phyloP scores from a whole-genome alignment of 2,329 filamentous ascomycete species.

The Aspergillus fumigatiaffinis region DNA sequence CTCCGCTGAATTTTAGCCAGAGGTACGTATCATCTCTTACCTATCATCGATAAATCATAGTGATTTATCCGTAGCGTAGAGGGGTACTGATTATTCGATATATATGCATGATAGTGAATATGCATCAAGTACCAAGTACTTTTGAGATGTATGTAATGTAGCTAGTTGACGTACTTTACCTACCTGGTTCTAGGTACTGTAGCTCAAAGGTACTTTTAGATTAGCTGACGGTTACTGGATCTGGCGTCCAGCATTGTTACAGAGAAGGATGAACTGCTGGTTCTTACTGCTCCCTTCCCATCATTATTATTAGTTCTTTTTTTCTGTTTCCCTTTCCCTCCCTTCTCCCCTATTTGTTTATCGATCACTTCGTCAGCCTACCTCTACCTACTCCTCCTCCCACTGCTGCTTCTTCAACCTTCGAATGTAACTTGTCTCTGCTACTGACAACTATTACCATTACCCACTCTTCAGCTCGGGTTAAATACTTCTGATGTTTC shows the following conservation, averaged over 20 bases:
- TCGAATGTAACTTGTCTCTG: slow-evolving; percentile 15
- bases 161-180: not conserved
- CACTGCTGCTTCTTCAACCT: slow-evolving; percentile 15
- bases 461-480: not conserved
- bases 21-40: not conserved
- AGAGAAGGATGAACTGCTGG: not conserved
- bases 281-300: not conserved
- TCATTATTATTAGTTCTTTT: slow-evolving; percentile 3
- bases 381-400: not conserved
- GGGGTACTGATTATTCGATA: not conserved
- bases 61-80: not conserved
- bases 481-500: not conserved
- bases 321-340: slow-evolving; percentile 4
- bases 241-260: not conserved
- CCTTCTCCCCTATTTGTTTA: slow-evolving; percentile 1
- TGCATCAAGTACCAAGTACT: not conserved
- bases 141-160: not conserved
- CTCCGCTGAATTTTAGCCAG: not conserved
- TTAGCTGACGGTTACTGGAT: not conserved
- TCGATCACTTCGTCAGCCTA: not conserved
- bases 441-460: not conserved
- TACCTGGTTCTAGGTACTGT: not conserved
- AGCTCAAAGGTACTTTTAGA: not conserved
- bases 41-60: not conserved
- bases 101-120: not conserved